Percentiles rank a stretch among this genome's conserved stretches.
Evolutionary conservation across 345 rosid genomes (phyloP).

Genomic region (Crucihimalaya himalaica): DNA sequence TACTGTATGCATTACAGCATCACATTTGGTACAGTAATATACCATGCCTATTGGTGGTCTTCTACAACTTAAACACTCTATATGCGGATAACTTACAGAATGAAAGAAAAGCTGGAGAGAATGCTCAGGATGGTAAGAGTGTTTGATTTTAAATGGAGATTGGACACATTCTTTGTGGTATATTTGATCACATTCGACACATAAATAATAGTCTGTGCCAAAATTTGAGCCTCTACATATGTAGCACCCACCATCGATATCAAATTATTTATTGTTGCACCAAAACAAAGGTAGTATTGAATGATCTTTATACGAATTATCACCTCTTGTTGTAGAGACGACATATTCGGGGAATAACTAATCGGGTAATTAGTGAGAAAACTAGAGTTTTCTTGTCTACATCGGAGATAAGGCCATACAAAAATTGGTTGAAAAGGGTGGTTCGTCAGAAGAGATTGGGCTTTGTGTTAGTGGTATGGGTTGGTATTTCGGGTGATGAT

Average conservation of each 20-base stretch:
- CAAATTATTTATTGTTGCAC: not conserved
- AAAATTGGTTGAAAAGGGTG: not conserved
- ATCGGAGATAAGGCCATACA: not conserved
- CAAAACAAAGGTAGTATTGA: not conserved
- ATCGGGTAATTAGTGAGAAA: no score
- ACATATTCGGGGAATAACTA: not conserved
- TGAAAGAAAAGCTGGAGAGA: not conserved
- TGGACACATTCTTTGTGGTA: conserved; percentile 1
- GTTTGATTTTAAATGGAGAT: conserved; percentile 5
- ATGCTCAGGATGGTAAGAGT: not conserved
- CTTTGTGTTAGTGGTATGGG: not conserved
- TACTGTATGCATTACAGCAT: not conserved
- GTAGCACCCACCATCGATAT: not conserved
- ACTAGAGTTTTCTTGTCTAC: not conserved
- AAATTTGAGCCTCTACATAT: not conserved
- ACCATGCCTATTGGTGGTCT: rapidly evolving
- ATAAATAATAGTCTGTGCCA: not conserved
- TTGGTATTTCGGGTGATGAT: not conserved
- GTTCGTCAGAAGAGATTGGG: not conserved
- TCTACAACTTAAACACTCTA: not conserved
- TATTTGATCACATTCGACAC: not conserved
- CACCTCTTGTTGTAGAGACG: no score
- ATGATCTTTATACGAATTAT: not conserved
- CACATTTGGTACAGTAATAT: not conserved
- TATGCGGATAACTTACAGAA: no score